Conservation (phyloP, 305 asterid species). For the Lippia alba region DNA sequence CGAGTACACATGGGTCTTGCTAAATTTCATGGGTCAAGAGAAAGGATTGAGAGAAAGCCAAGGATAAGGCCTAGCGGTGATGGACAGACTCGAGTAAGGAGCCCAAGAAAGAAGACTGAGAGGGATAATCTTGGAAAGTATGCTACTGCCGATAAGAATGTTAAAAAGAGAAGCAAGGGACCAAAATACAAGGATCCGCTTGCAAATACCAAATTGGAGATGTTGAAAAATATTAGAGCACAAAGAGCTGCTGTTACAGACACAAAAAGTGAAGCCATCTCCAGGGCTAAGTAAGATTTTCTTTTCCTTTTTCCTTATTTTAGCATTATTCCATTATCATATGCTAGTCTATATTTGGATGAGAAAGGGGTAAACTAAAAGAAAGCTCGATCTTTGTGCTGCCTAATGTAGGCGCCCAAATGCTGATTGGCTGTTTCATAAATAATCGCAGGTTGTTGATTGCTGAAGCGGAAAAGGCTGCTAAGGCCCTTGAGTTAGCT, state of each 20-base stretch:
- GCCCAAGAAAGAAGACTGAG: constrained; percentile 41
- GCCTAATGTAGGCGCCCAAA: not conserved
- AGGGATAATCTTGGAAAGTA: constrained; percentile 31
- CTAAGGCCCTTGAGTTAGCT: constrained; percentile 61
- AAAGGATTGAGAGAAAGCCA: constrained; percentile 52
- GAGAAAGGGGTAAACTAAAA: not conserved
- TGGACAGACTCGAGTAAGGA: constrained; percentile 42
- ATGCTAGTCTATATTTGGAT: not conserved
- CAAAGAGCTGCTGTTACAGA: constrained; percentile 54
- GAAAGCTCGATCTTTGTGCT: not conserved
- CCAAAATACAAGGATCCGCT: constrained; percentile 66
- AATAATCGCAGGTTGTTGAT: constrained; percentile 57
- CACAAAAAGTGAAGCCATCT: constrained; percentile 52
- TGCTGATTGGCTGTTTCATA: not conserved
- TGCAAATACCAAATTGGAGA: constrained; percentile 61
- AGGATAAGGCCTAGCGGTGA: constrained; percentile 46
- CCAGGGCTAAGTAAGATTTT: constrained; percentile 64
- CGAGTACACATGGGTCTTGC: constrained; percentile 60
- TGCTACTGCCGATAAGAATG: constrained; percentile 27
- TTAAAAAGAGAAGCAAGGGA: constrained; percentile 43
- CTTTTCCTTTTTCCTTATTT: not conserved
- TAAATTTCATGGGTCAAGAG: constrained; percentile 56
- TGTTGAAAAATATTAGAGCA: constrained; percentile 65
- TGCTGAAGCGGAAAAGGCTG: constrained; percentile 80
- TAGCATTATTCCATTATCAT: too few relatives aligned